A percentile compares a stretch with the other conserved stretches of the same genome.
These are phyloP conservation scores for Stereocaulon alpinum DNA, from an alignment of 495 filamentous ascomycete genomes.

Conservation along the genomic window DNA sequence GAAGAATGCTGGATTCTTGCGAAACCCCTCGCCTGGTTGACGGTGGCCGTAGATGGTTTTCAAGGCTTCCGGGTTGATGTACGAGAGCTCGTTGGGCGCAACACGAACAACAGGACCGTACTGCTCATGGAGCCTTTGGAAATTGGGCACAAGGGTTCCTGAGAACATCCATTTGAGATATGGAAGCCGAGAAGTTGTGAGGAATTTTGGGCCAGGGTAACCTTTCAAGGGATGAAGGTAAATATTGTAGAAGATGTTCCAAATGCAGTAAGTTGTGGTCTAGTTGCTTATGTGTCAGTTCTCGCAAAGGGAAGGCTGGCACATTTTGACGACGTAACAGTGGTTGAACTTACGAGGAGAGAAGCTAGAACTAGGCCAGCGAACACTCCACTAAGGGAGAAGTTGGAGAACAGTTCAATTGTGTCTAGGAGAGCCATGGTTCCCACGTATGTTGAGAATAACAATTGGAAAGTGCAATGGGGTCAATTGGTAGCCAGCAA, in stretches of 20 bases:
- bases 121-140: slow-evolving; percentile 25
- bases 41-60: slow-evolving; percentile 16
- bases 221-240: slow-evolving; percentile 26
- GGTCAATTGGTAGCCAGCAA: not conserved
- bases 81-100: slow-evolving; percentile 38
- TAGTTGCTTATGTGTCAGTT: not conserved
- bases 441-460: not conserved
- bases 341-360: not conserved
- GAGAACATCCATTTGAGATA: slow-evolving; percentile 6
- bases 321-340: not conserved
- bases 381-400: not conserved
- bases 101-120: slow-evolving; percentile 42
- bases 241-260: slow-evolving; percentile 23
- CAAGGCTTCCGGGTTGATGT: slow-evolving; percentile 10
- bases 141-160: slow-evolving; percentile 4
- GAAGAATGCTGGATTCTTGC: slow-evolving; percentile 12
- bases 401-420: not conserved
- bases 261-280: not conserved
- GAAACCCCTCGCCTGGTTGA: slow-evolving; percentile 8
- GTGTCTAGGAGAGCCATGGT: not conserved
- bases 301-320: not conserved
- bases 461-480: not conserved
- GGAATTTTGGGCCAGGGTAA: slow-evolving; percentile 22
- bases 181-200: slow-evolving; percentile 8
- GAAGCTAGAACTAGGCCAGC: not conserved